These are phyloP conservation scores for Fusarium decemcellulare DNA, from an alignment of 2,329 filamentous ascomycete species.

Conservation along the genomic window DNA sequence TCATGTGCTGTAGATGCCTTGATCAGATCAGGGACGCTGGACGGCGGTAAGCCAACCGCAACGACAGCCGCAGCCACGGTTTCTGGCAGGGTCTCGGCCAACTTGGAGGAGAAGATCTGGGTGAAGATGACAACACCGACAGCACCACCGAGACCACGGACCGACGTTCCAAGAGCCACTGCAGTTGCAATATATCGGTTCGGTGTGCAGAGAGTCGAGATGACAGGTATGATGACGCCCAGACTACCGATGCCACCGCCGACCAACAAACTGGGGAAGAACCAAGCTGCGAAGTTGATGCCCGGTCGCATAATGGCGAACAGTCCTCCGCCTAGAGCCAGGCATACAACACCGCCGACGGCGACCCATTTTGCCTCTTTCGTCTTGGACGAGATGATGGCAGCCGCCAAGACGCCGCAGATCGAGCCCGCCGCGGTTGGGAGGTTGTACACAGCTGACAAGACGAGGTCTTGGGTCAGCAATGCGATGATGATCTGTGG, in stretches of 20 bases:
- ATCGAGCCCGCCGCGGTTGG: not conserved
- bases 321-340: not conserved
- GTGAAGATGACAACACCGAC: not conserved
- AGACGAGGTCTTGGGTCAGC: not conserved
- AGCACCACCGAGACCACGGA: not conserved
- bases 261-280: not conserved
- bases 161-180: not conserved
- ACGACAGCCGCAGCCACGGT: not conserved
- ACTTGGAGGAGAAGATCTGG: not conserved
- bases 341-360: not conserved
- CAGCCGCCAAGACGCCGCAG: not conserved
- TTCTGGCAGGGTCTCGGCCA: not conserved
- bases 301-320: not conserved
- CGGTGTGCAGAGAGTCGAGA: not conserved
- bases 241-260: not conserved
- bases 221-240: not conserved
- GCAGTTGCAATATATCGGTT: not conserved
- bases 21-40: not conserved
- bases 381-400: not conserved
- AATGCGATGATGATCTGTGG: not conserved
- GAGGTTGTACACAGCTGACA: not conserved
- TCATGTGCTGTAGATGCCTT: not conserved
- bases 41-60: not conserved
- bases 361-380: not conserved
- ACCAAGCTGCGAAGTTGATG: not conserved